Evolutionary conservation across 176 grass and related monocot species (phyloP), one percentile per base, ranked within the genome.

Genomic region (Alloteropsis semialata): DNA sequence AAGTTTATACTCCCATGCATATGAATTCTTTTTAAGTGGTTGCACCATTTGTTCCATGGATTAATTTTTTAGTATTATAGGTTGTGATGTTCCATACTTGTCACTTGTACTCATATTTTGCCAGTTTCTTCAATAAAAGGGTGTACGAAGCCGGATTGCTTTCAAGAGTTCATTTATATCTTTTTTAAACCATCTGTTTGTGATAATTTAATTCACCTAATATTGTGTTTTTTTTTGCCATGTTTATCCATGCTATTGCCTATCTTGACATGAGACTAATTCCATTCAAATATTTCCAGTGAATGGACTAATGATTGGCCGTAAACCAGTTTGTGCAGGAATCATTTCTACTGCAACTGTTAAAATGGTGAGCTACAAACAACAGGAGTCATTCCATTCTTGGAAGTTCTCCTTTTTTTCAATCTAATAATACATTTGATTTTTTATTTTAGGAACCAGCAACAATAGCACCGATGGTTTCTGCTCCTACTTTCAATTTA

Each of bases 311-410:
- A 75, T 90, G 69, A 77, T 83, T 50, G 79, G 54, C 44, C 83
- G 83, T 21, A 86, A 88, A 88, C 79, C 88, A 76, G 64, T 72
- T 72, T 49, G 76, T 32, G 71, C 65, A 77, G 87, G 65, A 78
- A 68, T 36, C 42, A 65, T 92, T 53, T 77, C 87, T 38, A 74
- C 78, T 39, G 43, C 84, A 85, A 90, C 54, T 77, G 79, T 94
- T 72, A 92, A 94, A 94, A 48, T 90, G 92, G 92, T 94, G 77
- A n/a, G 85, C 45, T 76, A 53, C 50, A 53, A 53, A 53, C 6
- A 6, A 53, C 50, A 36, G 34, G 34, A 36, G n/a, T 36, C 34
- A 49, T 19, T 50, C 33, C 72, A 14, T 73, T 49, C 46, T 49
- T 53, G 19, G 50, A 32, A 65, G 73, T 59, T 85, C 5, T 19